Conservation (phyloP, 2,329 filamentous ascomycete genomes). For the Blastomyces gilchristii region DNA sequence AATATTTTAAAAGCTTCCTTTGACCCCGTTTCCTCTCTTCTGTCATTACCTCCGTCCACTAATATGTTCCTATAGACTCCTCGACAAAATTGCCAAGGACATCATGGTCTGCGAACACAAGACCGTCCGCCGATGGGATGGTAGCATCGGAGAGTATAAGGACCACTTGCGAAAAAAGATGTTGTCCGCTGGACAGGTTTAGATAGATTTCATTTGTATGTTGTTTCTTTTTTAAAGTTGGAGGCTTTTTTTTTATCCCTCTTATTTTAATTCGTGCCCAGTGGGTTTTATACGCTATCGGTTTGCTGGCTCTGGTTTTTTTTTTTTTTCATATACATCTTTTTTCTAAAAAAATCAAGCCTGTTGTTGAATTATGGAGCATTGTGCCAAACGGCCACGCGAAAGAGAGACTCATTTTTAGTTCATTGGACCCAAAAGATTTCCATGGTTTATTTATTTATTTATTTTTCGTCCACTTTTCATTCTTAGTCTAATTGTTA, state of each 20-base stretch:
- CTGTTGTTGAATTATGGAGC: neutral
- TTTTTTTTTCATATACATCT: too few species aligned
- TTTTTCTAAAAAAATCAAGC: neutral
- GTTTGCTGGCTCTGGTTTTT: neutral
- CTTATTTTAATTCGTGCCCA: neutral
- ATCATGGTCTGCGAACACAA: slow-evolving; percentile 99
- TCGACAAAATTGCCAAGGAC: slow-evolving; percentile 99
- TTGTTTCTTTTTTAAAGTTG: neutral
- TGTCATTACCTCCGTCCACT: slow-evolving; percentile 1
- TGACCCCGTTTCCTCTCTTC: neutral
- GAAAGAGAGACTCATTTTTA: neutral
- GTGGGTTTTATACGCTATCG: neutral
- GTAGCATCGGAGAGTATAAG: slow-evolving; percentile 91
- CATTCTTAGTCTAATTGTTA: too few species aligned
- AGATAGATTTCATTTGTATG: slow-evolving; percentile 42
- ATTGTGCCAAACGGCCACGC: neutral
- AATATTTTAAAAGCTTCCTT: neutral
- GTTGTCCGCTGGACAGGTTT: slow-evolving; percentile 77
- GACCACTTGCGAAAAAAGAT: slow-evolving; percentile 99
- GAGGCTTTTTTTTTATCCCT: neutral
- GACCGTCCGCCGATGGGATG: slow-evolving; percentile 82
- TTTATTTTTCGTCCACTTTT: too few species aligned
- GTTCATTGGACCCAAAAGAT: neutral
- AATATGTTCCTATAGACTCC: slow-evolving; percentile 52
- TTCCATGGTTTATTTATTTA: neutral